Conservation (phyloP, 2,329 filamentous ascomycete genomes). For the Plenodomus tracheiphilus region DNA sequence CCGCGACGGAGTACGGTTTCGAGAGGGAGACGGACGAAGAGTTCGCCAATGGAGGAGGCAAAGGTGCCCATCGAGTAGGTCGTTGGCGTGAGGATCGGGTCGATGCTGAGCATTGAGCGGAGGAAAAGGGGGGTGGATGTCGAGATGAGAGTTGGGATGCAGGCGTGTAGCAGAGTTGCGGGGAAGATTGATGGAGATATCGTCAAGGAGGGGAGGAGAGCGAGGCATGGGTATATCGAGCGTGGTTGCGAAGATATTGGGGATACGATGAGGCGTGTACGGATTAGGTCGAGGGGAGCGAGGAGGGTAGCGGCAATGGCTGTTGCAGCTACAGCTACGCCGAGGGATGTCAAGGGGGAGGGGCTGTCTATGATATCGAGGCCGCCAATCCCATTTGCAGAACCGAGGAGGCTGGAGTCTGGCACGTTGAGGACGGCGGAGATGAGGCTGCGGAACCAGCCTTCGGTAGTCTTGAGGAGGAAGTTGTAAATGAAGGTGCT, state of each 20-base stretch:
- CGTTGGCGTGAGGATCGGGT: constrained; percentile 77
- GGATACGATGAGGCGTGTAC: constrained; percentile 84
- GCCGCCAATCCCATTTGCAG: constrained; percentile 58
- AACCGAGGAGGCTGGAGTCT: constrained; percentile 66
- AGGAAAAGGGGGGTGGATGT: constrained; percentile 83
- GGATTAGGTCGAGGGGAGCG: constrained; percentile 84
- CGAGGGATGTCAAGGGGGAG: constrained; percentile 78
- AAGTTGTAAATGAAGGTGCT: constrained; percentile 90
- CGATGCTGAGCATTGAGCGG: constrained; percentile 80
- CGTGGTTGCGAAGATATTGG: constrained; percentile 74
- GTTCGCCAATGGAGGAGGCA: constrained; percentile 74
- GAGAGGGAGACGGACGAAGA: constrained; percentile 84
- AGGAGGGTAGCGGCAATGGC: constrained; percentile 76
- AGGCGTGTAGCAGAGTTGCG: constrained; percentile 85
- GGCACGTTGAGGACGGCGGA: constrained; percentile 89
- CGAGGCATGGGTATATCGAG: constrained; percentile 76
- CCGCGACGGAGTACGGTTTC: constrained; percentile 90
- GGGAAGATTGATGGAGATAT: constrained; percentile 72
- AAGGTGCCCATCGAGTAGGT: constrained; percentile 84
- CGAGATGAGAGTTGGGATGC: constrained; percentile 79
- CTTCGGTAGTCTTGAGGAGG: constrained; percentile 82
- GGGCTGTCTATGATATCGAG: constrained; percentile 81
- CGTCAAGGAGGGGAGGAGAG: constrained; percentile 70
- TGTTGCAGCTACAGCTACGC: constrained; percentile 69
- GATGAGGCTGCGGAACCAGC: constrained; percentile 88